A percentile compares a stretch with the other conserved stretches of the same genome.
phyloP scores from a whole-genome alignment of 441 rosid genomes.

The Hura crepitans region DNA sequence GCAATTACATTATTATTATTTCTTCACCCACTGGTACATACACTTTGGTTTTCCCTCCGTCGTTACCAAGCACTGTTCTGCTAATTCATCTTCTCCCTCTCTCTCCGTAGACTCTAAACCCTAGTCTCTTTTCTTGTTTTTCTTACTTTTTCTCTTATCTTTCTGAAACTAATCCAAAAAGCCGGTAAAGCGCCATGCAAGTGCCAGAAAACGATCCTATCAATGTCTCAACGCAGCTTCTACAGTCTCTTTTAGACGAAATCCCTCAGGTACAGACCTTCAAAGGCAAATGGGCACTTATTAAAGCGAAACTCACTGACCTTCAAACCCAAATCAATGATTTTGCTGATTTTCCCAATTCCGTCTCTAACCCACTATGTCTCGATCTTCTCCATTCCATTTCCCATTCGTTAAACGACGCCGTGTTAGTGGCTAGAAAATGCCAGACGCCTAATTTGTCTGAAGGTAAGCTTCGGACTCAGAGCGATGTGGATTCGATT shows the following conservation, averaged over 20 bases:
- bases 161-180: conserved; percentile 17
- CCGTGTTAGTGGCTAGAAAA: conserved; percentile 42
- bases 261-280: conserved; percentile 45
- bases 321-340: conserved; percentile 63
- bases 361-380: conserved; percentile 45
- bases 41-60: conserved; percentile 13
- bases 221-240: conserved; percentile 26
- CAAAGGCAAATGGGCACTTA: conserved; percentile 69
- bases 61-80: conserved; percentile 18
- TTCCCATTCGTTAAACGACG: conserved; percentile 44
- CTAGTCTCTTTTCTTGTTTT: not conserved
- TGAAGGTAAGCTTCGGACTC: conserved; percentile 81
- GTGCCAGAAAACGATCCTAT: conserved; percentile 43
- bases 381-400: conserved; percentile 54
- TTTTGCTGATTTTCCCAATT: conserved; percentile 43
- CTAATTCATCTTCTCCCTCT: not conserved
- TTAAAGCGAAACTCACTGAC: conserved; percentile 55
- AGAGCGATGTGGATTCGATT: conserved; percentile 75
- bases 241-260: conserved; percentile 20
- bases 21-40: not conserved
- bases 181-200: conserved; percentile 47
- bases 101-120: conserved; percentile 8
- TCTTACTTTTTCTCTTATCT: conserved; percentile 19
- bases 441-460: conserved; percentile 44
- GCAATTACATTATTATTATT: not conserved